Evolutionary conservation across 2,329 filamentous ascomycete genomes (phyloP), one percentile per base, ranked within the genome.

Genomic region (Aspergillus eucalypticola): DNA sequence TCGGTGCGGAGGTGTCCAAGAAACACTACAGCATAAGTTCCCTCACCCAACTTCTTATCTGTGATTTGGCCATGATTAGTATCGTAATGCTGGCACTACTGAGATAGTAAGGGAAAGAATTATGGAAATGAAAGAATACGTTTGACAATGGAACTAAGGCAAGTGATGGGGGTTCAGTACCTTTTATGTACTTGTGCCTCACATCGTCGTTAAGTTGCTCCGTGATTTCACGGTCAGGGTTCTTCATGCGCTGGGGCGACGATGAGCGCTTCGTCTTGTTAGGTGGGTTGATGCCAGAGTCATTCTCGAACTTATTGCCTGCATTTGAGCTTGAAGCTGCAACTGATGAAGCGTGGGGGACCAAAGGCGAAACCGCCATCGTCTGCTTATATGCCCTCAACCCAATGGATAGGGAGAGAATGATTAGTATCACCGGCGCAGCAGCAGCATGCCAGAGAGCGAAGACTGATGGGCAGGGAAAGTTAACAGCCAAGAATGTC

Each of bases 21-120:
- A 81, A 92, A 97, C 71, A 99, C 95, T 71, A 96, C 89, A 74
- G 95, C 95, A 76, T 99, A 99, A 65, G 95, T 98, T 81, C 95
- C 95, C 78, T 96, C 92, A 75, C 95, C 95, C 61, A 99, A 86
- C 73, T 95, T 95, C 75, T 90, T 92, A 71, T 91, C 91, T 92
- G 66, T 10, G 17, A 44, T 2, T 15, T 15, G 21, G 15, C 21
- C 6, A 53, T 25, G 0, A 32, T 44, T 42, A 29, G 39, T 8
- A 11, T 32, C 21, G 15, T 3, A 7, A 7, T 21, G 8, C n/a
- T 19, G 11, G 10, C 17, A 10, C 25, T 15, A 3, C 10, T 23
- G 15, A 27, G 8, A 44, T 29, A 7, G 11, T 27, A 17, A 13
- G 32, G 11, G 1, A 19, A 13, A 41, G 2, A 5, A 25, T 21